Conservation (phyloP, 2,329 filamentous ascomycete species). For the Aspergillus sojae region DNA sequence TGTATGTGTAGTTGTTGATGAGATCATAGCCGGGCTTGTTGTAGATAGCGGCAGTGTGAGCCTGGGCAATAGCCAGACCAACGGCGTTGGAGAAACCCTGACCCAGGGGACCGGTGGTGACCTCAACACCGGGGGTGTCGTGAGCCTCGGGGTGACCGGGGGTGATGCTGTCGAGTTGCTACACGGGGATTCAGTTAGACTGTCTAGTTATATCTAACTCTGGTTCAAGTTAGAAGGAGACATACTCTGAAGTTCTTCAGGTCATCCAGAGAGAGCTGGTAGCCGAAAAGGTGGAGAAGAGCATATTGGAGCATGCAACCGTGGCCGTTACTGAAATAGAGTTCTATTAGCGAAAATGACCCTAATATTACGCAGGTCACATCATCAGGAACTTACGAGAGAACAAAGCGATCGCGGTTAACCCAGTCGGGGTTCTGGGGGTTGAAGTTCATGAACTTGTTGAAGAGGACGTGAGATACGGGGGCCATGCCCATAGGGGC, state of each 20-base stretch:
- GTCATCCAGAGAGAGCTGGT: conserved; percentile 82
- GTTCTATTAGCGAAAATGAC: conserved; percentile 13
- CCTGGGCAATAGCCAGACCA: conserved; percentile 94
- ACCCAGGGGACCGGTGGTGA: conserved; percentile 95
- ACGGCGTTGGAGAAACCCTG: conserved; percentile 98
- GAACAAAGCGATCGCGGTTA: conserved; percentile 97
- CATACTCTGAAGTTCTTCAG: conserved; percentile 94
- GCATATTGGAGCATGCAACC: conserved; percentile 99
- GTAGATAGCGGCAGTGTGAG: conserved; percentile 85
- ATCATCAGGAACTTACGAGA: conserved; percentile 71
- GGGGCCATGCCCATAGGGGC: conserved; percentile 98
- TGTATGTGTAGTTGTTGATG: conserved; percentile 95
- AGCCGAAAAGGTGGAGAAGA: conserved; percentile 95
- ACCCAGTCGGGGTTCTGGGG: conserved; percentile 97
- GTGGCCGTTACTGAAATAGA: conserved; percentile 78
- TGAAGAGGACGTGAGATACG: conserved; percentile 93
- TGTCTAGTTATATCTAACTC: not conserved
- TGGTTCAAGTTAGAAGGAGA: conserved; percentile 23
- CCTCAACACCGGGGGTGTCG: conserved; percentile 95
- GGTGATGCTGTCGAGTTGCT: conserved; percentile 77
- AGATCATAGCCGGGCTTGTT: conserved; percentile 95
- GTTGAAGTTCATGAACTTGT: conserved; percentile 99
- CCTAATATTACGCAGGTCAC: not conserved
- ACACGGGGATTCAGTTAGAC: conserved; percentile 19
- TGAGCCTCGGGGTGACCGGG: conserved; percentile 96